These are phyloP conservation scores for Nakazawaea wickerhamii DNA, from an alignment of 805 yeast species.

Conservation along the genomic window DNA sequence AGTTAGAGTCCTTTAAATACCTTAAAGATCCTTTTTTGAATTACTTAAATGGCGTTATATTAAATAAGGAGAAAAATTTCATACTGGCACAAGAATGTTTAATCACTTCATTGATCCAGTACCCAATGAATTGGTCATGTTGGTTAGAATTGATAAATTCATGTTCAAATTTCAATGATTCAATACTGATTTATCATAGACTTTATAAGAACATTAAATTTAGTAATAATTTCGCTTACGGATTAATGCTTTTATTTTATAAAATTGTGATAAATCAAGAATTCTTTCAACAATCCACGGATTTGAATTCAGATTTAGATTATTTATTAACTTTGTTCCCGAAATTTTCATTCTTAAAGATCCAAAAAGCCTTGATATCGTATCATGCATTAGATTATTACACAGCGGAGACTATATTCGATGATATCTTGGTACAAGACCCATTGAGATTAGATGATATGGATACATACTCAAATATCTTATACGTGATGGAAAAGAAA, in stretches of 20 bases:
- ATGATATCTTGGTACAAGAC: slow-evolving; percentile 63
- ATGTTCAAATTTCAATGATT: slow-evolving; percentile 57
- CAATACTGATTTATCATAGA: slow-evolving; percentile 34
- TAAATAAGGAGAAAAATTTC: slow-evolving; percentile 57
- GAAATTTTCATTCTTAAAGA: slow-evolving; percentile 61
- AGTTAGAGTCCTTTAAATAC: slow-evolving; percentile 30
- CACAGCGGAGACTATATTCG: slow-evolving; percentile 76
- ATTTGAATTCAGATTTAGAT: slow-evolving; percentile 44
- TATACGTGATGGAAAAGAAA: slow-evolving; percentile 88
- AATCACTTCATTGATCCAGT: slow-evolving; percentile 53
- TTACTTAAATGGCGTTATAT: slow-evolving; percentile 67
- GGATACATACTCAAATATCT: slow-evolving; percentile 90
- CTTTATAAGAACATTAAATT: slow-evolving; percentile 31
- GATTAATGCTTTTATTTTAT: slow-evolving; percentile 43
- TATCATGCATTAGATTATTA: slow-evolving; percentile 83
- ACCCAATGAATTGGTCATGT: slow-evolving; percentile 90
- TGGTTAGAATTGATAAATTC: slow-evolving; percentile 78
- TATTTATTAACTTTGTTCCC: slow-evolving; percentile 57
- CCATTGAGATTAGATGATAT: slow-evolving; percentile 87
- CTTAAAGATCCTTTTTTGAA: slow-evolving; percentile 52
- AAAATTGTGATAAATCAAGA: slow-evolving; percentile 69
- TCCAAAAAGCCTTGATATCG: slow-evolving; percentile 77
- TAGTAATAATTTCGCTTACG: slow-evolving; percentile 22
- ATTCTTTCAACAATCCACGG: slow-evolving; percentile 62
- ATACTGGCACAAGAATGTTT: slow-evolving; percentile 56